Evolutionary conservation across 1,284 basidiomycete species (phyloP), one percentile per base, ranked within the genome.

Genomic region (Pyrrhoderma lamaoense): DNA sequence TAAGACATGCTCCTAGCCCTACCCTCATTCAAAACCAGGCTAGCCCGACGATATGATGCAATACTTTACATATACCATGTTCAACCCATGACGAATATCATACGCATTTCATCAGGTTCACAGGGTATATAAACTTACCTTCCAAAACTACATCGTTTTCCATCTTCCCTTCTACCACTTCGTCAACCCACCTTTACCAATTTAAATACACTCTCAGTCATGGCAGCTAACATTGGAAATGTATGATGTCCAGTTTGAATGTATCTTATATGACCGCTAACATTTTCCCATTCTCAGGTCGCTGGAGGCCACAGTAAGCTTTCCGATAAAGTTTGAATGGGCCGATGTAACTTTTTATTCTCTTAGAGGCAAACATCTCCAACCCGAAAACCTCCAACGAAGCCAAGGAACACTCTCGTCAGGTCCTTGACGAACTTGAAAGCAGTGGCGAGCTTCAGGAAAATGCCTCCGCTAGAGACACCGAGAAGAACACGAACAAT

Each of bases 331-430:
- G 27, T 31, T 31, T 5, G 27, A 31, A 31, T 5, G 27, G 7
- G n/a, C n/a, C n/a, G n/a, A n/a, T n/a, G 5, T 11, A 31, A 5
- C 27, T 27, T 25, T 18, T 21, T 23, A 16, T 25, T 23, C n/a
- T 16, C 19, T 0, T 43, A 51, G 49, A 55, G 53, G 53, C 53
- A 37, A 48, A 45, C 40, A 21, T 75, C 31, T 65, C 69, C 54
- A 79, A 80, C 62, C 72, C 74, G 3, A 66, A 68, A 14, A 67
- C 72, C 47, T 76, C 76, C 9, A 69, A 73, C 1, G 72, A 74
- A 53, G 73, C 76, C 1, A 79, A 79, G 60, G 64, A 69, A 45
- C 70, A 70, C 55, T 76, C 77, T 16, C 67, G 65, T 36, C 62
- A 74, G 52, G 69, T 71, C 13, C 65, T 78, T 50, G 62, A 70